Evolutionary conservation across 441 rosid species (phyloP).

Genomic region (Aleurites moluccanus): DNA sequence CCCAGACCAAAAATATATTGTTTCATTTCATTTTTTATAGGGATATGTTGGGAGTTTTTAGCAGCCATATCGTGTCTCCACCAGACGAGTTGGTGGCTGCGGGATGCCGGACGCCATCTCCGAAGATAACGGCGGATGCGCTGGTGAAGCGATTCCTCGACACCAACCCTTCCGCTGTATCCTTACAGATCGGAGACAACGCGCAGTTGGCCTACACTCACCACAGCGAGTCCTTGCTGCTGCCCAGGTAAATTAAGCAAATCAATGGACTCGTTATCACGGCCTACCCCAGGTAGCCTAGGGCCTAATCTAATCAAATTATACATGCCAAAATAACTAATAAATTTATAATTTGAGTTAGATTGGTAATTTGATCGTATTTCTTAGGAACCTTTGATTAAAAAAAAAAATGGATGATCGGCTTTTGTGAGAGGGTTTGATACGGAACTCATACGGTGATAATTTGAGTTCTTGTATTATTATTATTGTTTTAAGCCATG

Average conservation of each 20-base stretch:
- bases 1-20: neutral
- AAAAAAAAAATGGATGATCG: too few relatives aligned
- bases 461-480: too few relatives aligned
- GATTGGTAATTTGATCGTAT: too few relatives aligned
- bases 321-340: too few relatives aligned
- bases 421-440: too few relatives aligned
- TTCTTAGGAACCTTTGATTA: too few relatives aligned
- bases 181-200: constrained; percentile 64
- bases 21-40: neutral
- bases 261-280: constrained; percentile 10
- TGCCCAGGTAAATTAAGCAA: constrained; percentile 57
- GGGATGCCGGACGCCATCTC: constrained; percentile 93
- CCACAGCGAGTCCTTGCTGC: constrained; percentile 59
- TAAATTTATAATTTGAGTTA: too few relatives aligned
- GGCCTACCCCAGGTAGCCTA: neutral
- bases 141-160: constrained; percentile 62
- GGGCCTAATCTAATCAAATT: too few relatives aligned
- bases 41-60: constrained; percentile 83
- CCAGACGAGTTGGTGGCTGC: constrained; percentile 97
- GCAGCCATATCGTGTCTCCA: constrained; percentile 68
- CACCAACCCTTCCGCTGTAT: constrained; percentile 57
- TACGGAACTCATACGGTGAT: too few relatives aligned
- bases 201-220: constrained; percentile 78
- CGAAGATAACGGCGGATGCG: constrained; percentile 59
- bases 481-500: too few relatives aligned